Conservation (phyloP, 768 basidiomycete genomes). For the Suillus hirtellus region DNA sequence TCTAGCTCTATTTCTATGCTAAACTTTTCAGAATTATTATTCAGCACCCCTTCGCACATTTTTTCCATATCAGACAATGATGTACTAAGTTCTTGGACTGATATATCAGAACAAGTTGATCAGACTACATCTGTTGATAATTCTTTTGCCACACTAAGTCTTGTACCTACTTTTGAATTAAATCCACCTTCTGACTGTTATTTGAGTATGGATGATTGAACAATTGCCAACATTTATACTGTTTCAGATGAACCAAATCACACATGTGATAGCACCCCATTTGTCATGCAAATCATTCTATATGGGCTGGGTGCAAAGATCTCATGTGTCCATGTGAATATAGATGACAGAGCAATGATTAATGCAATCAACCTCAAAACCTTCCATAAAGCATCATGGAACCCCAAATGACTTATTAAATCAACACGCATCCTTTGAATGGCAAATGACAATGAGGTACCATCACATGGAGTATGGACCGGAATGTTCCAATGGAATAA, state of each 20-base stretch:
- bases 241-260: not conserved
- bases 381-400: not conserved
- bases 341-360: slow-evolving; percentile 35
- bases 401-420: slow-evolving; percentile 11
- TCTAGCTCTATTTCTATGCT: no score
- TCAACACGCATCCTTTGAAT: slow-evolving; percentile 29
- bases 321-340: slow-evolving; percentile 8
- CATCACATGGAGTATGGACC: slow-evolving; percentile 15
- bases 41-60: no score
- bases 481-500: slow-evolving; percentile 1
- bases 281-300: not conserved
- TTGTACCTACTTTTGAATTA: no score
- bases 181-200: not conserved
- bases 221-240: no score
- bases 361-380: slow-evolving; percentile 23
- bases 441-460: slow-evolving; percentile 29
- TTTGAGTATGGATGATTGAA: not conserved
- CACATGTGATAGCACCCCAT: not conserved
- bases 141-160: no score
- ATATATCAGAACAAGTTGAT: no score
- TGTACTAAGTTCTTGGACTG: no score
- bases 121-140: no score
- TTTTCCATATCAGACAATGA: no score
- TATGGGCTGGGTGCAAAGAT: not conserved
- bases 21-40: no score